Base-by-base conservation (phyloP, 2,329 filamentous ascomycete species). In the Fusarium falciforme region DNA sequence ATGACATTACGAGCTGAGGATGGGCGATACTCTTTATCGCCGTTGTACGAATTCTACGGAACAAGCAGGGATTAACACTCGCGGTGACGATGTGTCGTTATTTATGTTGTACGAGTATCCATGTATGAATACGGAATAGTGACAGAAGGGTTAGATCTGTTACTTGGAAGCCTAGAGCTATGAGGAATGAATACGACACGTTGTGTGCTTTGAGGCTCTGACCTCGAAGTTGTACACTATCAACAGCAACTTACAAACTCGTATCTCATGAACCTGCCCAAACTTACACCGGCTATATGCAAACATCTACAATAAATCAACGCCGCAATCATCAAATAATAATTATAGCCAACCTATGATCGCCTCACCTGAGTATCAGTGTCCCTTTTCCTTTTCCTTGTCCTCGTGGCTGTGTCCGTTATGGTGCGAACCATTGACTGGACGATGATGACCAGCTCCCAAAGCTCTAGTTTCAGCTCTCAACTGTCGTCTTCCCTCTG, bases 401-500 rank as follows among this genome's bases (percentile, higher is more conserved):
- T 44, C n/a, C 6, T 36, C 35, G 25, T 35, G 44, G 10, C 20
- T 47, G n/a, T 29, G 49, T 49, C 42, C 49, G 11, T 33, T 49
- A 22, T 47, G 57, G 36, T 52, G 35, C 16, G 29, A 38, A 47
- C 44, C 58, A 27, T 68, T 38, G 17, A 42, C 29, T 9, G 57
- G 62, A 22, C 31, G 36, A 59, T 57, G 65, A 64, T 69, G 66
- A 14, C 59, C 49, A 25, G 65, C 65, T 4, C 72, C 60, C 5
- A 73, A 61, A 9, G 65, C 64, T 29, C 64, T 69, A 10, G 54
- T 52, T 42, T 60, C 62, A 38, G 65, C 29, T 14, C 42, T 71
- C 12, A 66, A 16, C 42, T 78, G 65, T 6, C 66, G 67, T 44
- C 61, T 73, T 4, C 74, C 74, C 44, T 77, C 77, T 6, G 52